phyloP scores from a whole-genome alignment of 2,329 filamentous ascomycete species.

The Neonectria neomacrospora region DNA sequence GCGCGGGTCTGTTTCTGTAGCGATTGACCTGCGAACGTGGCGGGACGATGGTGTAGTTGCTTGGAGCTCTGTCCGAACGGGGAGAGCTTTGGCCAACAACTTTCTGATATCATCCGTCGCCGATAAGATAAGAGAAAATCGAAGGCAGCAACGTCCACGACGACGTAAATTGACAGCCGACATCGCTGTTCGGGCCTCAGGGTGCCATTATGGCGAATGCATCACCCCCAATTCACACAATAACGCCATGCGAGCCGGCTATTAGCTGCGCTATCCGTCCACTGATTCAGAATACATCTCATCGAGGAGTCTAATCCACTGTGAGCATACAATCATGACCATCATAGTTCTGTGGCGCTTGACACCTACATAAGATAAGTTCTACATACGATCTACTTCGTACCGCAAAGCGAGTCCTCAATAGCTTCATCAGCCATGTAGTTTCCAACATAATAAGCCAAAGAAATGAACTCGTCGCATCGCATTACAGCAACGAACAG shows the following conservation, averaged over 20 bases:
- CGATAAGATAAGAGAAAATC: conserved; percentile 42
- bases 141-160: conserved; percentile 36
- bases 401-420: background rate
- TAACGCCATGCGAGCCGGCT: background rate
- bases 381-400: background rate
- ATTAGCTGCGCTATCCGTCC: background rate
- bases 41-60: conserved; percentile 23
- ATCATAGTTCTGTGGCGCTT: too few species aligned
- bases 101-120: conserved; percentile 42
- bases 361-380: too few species aligned
- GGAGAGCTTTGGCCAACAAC: conserved; percentile 25
- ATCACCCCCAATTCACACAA: background rate
- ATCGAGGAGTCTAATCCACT: too few species aligned
- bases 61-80: conserved; percentile 11
- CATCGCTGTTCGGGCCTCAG: background rate
- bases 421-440: background rate
- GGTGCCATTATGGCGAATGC: background rate
- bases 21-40: conserved; percentile 7
- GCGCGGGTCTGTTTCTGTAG: background rate
- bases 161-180: background rate
- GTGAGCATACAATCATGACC: too few species aligned
- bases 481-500: conserved; percentile 27
- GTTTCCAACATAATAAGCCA: conserved; percentile 7
- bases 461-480: conserved; percentile 24
- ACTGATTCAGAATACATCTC: too few species aligned